Conservation (phyloP, 495 filamentous ascomycete genomes). For the Penicillium longicatenatum region DNA sequence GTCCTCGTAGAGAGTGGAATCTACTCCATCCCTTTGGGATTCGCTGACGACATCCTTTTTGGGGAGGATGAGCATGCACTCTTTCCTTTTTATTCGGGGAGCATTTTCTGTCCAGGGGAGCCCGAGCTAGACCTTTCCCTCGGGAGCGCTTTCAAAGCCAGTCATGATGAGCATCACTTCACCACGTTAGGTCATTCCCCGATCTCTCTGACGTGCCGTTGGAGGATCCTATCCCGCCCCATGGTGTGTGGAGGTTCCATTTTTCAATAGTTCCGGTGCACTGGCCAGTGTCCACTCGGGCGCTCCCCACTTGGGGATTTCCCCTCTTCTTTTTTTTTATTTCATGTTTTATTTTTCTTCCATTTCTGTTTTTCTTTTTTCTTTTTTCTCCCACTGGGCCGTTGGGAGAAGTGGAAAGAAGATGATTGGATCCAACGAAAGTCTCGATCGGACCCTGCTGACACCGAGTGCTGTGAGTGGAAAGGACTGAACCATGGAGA, state of each 20-base stretch:
- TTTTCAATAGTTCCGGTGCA: conserved; percentile 24
- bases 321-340: neutral
- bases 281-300: conserved; percentile 12
- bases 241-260: conserved; percentile 15
- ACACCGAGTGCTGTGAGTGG: neutral
- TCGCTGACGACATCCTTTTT: neutral
- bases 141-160: too few species aligned
- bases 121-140: too few species aligned
- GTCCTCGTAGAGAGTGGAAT: conserved; percentile 6
- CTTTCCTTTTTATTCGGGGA: neutral
- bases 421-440: neutral
- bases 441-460: conserved; percentile 9
- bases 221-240: conserved; percentile 14
- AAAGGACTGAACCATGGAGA: conserved; percentile 7
- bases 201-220: conserved; percentile 16
- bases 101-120: too few species aligned
- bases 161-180: too few species aligned
- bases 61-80: neutral
- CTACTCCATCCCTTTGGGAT: neutral
- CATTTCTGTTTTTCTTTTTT: neutral
- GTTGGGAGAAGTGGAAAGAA: neutral
- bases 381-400: neutral
- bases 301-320: neutral
- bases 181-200: neutral
- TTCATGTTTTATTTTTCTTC: neutral